Percentiles rank a stretch among this genome's conserved stretches.
phyloP scores from a whole-genome alignment of 2,329 filamentous ascomycete species.

The Pyricularia pennisetigena region DNA sequence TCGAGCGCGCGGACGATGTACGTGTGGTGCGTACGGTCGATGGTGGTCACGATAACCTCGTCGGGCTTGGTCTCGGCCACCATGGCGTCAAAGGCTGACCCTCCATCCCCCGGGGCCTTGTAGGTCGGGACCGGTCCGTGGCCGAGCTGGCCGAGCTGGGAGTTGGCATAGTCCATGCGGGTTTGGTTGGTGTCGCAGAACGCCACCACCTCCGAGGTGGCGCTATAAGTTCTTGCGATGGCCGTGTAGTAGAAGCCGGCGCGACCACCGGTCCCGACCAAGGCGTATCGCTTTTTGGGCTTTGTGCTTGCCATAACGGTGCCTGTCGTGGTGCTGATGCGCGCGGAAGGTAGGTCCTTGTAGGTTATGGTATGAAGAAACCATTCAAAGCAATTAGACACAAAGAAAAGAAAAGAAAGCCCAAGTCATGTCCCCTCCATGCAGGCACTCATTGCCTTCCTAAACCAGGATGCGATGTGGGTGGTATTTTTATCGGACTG shows the following conservation, averaged over 20 bases:
- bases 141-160: slow-evolving; percentile 33
- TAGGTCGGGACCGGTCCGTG: slow-evolving; percentile 41
- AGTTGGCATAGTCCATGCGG: slow-evolving; percentile 46
- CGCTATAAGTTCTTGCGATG: slow-evolving; percentile 40
- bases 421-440: too few species aligned
- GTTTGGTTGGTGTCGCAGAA: slow-evolving; percentile 53
- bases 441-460: too few species aligned
- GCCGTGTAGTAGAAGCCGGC: slow-evolving; percentile 52
- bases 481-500: too few species aligned
- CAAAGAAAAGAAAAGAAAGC: too few species aligned
- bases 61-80: slow-evolving; percentile 44
- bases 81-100: slow-evolving; percentile 48
- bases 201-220: slow-evolving; percentile 40
- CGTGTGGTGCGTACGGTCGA: slow-evolving; percentile 50
- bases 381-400: too few species aligned
- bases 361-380: too few species aligned
- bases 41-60: slow-evolving; percentile 53
- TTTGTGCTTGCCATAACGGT: not conserved
- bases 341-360: not conserved
- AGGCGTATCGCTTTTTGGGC: slow-evolving; percentile 34
- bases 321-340: too few species aligned
- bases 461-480: too few species aligned
- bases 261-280: slow-evolving; percentile 49
- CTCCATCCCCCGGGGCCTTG: slow-evolving; percentile 17
- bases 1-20: slow-evolving; percentile 52